Evolutionary conservation across 108 stramenopile genomes (phyloP), one percentile per base, ranked within the genome.

Genomic region (Skeletonema costatum): DNA sequence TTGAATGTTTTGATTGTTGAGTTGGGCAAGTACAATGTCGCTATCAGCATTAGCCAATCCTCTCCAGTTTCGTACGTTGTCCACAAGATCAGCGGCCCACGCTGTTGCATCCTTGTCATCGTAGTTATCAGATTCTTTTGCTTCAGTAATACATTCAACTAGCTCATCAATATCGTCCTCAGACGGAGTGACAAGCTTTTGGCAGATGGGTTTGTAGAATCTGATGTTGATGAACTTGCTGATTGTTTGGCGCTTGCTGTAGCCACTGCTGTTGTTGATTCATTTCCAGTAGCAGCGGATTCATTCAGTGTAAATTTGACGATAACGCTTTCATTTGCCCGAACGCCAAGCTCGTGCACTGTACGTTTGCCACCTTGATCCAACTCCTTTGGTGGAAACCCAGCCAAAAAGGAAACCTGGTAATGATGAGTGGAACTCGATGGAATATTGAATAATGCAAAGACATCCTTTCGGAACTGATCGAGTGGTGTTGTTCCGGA

Each of bases 121-220:
- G 30, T 60, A 36, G 33, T 19, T 50, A 11, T 16, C 32, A 50
- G 42, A 21, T 12, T 66, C 32, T 32, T 9, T 39, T 42, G 32
- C 61, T 21, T 78, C 85, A 30, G 35, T 35, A 39, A 92, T 91
- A 59, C 94, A 95, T 68, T 91, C 88, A 16, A 68, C 53, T 41
- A 95, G 67, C 74, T 95, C 94, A 13, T 95, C 90, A 33, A 78
- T 64, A 66, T 95, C 94, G 19, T 78, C 68, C 70, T 95, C 94
- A 2, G 63, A 35, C 1, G 92, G 94, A 25, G 94, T 95, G 3
- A 78, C 60, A 5, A 95, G 62, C 11, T 66, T 48, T 48, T 41
- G 12, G n/a, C 59, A 32, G 48, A 30, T 38, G 21, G 19, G 13
- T 13, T 53, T 12, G 36, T 2, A 17, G 42, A 44, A 53, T 36